phyloP scores from a whole-genome alignment of 2,329 filamentous ascomycete species.

The Penicillium sp. region DNA sequence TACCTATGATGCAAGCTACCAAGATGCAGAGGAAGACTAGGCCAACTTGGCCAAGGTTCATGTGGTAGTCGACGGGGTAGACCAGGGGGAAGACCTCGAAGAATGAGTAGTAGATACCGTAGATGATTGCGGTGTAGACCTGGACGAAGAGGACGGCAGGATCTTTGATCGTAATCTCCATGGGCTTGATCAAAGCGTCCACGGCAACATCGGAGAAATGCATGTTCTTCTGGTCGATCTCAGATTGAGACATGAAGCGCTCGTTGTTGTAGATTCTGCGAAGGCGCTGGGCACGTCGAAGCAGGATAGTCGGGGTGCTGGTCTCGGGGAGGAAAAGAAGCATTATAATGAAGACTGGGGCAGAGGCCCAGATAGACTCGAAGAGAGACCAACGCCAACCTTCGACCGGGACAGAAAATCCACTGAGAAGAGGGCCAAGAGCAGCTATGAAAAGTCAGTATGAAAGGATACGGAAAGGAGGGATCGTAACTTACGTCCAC shows the following conservation, averaged over 20 bases:
- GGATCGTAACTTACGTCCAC: conserved; percentile 35
- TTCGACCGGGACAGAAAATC: conserved; percentile 55
- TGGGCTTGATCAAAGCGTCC: conserved; percentile 42
- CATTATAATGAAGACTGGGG: conserved; percentile 60
- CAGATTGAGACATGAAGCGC: conserved; percentile 60
- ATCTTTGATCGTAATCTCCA: conserved; percentile 63
- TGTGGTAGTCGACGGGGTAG: conserved; percentile 59
- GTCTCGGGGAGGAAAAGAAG: conserved; percentile 67
- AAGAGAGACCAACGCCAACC: conserved; percentile 60
- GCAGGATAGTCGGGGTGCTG: conserved; percentile 59
- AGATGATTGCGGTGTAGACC: conserved; percentile 63
- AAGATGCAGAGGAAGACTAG: conserved; percentile 62
- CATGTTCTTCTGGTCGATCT: conserved; percentile 56
- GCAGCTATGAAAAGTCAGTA: conserved; percentile 37
- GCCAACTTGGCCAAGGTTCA: conserved; percentile 59
- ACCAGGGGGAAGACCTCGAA: conserved; percentile 68
- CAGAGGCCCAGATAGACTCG: conserved; percentile 63
- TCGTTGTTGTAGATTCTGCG: conserved; percentile 60
- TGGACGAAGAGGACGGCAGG: conserved; percentile 64
- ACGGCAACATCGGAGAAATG: conserved; percentile 15
- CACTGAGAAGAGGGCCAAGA: conserved; percentile 63
- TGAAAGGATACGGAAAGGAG: background rate
- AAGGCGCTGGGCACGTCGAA: conserved; percentile 60
- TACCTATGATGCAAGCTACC: conserved; percentile 56
- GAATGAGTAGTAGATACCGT: conserved; percentile 52